These are phyloP conservation scores for Grigorovia transvaalensis DNA, from an alignment of 805 yeast genomes.

Conservation along the genomic window DNA sequence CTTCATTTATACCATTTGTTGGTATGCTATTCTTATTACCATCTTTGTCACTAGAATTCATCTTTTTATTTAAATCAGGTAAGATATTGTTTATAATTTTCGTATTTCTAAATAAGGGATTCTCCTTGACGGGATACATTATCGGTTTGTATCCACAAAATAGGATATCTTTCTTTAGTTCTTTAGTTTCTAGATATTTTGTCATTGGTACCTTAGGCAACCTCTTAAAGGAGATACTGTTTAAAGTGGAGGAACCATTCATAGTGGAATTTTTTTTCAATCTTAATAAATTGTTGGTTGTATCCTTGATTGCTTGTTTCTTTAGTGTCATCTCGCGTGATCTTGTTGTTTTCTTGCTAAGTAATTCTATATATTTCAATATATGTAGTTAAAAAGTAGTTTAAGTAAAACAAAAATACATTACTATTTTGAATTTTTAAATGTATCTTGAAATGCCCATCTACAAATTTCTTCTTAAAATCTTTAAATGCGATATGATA, in stretches of 20 bases:
- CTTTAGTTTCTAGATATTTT: constrained; percentile 19
- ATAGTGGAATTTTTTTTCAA: too few species aligned
- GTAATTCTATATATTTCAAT: too few species aligned
- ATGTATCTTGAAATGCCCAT: too few species aligned
- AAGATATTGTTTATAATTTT: background rate
- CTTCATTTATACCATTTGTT: background rate
- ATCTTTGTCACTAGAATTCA: background rate
- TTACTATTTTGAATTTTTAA: too few species aligned
- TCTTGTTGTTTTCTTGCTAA: too few species aligned
- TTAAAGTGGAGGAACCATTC: too few species aligned
- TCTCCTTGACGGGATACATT: constrained; percentile 25
- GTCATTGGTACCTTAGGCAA: constrained; percentile 28
- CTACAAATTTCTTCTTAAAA: too few species aligned
- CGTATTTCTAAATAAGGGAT: constrained; percentile 19
- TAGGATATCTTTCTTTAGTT: constrained; percentile 22
- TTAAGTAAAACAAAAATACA: too few species aligned
- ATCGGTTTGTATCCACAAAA: constrained; percentile 28
- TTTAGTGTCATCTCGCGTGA: background rate
- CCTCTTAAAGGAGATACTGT: constrained; percentile 11
- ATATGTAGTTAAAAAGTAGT: too few species aligned
- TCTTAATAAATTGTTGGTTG: background rate
- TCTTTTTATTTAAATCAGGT: background rate
- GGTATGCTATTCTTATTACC: background rate
- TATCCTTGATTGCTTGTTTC: background rate
- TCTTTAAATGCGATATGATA: too few species aligned